Base-by-base conservation (phyloP, 2,329 filamentous ascomycete genomes). In the Aspergillus hiratsukae region DNA sequence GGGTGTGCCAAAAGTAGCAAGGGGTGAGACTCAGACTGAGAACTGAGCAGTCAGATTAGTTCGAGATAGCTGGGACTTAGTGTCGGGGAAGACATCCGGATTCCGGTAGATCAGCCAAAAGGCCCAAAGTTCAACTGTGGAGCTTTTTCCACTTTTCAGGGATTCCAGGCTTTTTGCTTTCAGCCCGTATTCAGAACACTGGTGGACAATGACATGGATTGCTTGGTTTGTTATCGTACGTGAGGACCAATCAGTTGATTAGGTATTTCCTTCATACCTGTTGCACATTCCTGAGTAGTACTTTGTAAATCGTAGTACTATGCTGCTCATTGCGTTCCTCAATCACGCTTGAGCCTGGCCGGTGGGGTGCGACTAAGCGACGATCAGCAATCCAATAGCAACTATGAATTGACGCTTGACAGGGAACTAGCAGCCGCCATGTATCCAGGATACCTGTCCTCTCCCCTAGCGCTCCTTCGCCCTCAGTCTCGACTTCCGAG, bases 51-150 rank as follows among this genome's bases (percentile, higher is more conserved):
- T 45, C 31, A 14, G 31, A 37, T 45, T 23, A 45, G 41, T 45
- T 19, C 21, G 21, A 19, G 41, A 23, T 45, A 50, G 55, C 41
- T 37, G 28, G 56, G 52, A 46, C 49, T 56, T 48, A 56, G 56
- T 53, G 54, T 29, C 63, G 60, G 58, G 62, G 61, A 63, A 61
- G 17, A 45, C 19, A 53, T 52, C 64, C 62, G n/a, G n/a, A n/a
- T n/a, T n/a, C n/a, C n/a, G 63, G 64, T 58, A 65, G 63, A 65
- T 65, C 63, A 61, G 53, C n/a, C n/a, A n/a, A n/a, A n/a, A n/a
- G 41, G 52, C 37, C 7, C 48, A 53, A 53, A 53, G 41, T 48
- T 25, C 51, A 23, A 28, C 9, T 10, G 41, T 17, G 31, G 31
- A 17, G 25, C 25, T 7, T 7, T 17, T 17, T 17, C 11, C 11